Base-by-base conservation (phyloP, 768 basidiomycete species). In the Suillus cothurnatus region DNA sequence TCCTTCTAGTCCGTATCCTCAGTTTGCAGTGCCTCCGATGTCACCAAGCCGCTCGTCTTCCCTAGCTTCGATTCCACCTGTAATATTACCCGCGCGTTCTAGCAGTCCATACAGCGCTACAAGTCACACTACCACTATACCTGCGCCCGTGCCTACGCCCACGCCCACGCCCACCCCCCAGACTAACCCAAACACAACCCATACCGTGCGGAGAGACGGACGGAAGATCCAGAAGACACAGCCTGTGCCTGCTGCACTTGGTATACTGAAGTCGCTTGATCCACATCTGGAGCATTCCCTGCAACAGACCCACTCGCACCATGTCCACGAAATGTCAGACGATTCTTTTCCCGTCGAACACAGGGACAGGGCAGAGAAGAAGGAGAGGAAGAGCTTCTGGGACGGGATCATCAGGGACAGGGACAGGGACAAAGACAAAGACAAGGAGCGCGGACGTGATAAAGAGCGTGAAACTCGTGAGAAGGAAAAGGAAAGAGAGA, bases 191-290 rank as follows among this genome's bases (percentile, higher is more conserved):
- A 71, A 71, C 43, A 65, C 53, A 32, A 69, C 69, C 49, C 58
- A 68, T 28, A 12, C 61, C 4, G 73, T 73, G 26, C 70, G 74
- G 39, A 73, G 75, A 15, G 21, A 34, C 1, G 21, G 61, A 50
- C 69, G 70, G 62, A 81, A 75, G 70, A 23, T 59, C 3, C 58
- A 59, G 17, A 79, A 73, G 62, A 66, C 78, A 0, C 74, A 74
- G 0, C 71, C 76, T 1, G 66, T 64, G 17, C 67, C 74, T 61
- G 74, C 78, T 2, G 85, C 86, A 0, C 73, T 88, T 17, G 85
- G 83, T 23, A 88, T 90, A 53, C 78, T 91, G 63, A 81, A 79
- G 55, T 81, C 91, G 3, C 79, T 92, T 19, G 90, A 92, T 63
- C 88, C 91, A 0, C 81, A 77, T 65, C 66, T 72, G 61, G 73